Evolutionary conservation across 352 stramenopile species (phyloP).

Genomic region (Phytophthora crassamura): DNA sequence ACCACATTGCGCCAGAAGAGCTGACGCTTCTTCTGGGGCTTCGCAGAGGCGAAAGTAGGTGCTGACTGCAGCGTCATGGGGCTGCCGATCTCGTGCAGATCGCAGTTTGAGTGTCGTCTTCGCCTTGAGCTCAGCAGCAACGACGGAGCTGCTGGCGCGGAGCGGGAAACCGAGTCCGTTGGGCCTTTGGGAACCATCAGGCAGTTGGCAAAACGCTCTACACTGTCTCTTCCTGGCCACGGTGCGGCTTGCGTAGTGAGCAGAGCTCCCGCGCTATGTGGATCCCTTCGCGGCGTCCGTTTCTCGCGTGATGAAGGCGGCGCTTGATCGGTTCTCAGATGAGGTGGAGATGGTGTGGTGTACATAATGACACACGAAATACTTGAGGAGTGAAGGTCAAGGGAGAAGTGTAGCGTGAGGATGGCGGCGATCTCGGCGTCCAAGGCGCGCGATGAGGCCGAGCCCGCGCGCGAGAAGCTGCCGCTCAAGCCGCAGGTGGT

Average conservation of each 20-base stretch:
- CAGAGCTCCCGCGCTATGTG: neutral
- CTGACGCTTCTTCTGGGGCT: constrained; percentile 48
- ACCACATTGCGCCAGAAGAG: constrained; percentile 84
- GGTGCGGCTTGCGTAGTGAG: constrained; percentile 9
- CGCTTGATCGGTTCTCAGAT: neutral
- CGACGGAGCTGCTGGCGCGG: neutral
- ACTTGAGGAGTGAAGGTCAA: neutral
- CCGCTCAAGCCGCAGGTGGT: constrained; percentile 82
- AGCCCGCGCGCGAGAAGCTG: constrained; percentile 53
- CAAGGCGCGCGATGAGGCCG: constrained; percentile 40
- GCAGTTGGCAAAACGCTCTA: constrained; percentile 13
- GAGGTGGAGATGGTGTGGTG: neutral
- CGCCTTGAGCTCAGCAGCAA: constrained; percentile 4
- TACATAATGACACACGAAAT: neutral
- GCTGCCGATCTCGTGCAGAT: constrained; percentile 24
- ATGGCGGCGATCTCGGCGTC: constrained; percentile 43
- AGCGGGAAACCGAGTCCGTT: constrained; percentile 16
- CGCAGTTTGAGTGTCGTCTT: constrained; percentile 32
- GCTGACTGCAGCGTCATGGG: constrained; percentile 20
- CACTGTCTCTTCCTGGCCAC: constrained; percentile 11
- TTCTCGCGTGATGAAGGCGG: constrained; percentile 9
- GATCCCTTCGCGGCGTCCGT: neutral
- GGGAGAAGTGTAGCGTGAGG: neutral
- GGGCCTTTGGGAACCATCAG: constrained; percentile 26
- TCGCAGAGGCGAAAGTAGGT: neutral